Evolutionary conservation across 148 eudicot species (phyloP), one percentile per base, ranked within the genome.

Genomic region (Persicaria maculosa): DNA sequence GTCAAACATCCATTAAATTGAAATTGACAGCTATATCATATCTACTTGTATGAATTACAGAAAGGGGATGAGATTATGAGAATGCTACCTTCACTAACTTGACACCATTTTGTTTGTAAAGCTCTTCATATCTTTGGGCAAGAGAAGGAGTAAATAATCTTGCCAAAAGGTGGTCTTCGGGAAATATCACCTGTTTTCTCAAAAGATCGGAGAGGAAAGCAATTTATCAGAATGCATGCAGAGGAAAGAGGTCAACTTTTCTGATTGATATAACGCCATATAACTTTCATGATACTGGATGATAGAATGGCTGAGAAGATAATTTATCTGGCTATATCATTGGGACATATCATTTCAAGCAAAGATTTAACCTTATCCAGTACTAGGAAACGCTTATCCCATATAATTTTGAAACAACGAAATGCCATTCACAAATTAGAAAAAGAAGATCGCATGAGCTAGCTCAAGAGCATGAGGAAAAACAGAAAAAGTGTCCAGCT

Each of bases 101-200:
- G 77, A 96, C 97, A 16, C 99, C 97, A 74, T 86, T 85, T 58
- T 86, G 85, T 80, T 84, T 81, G 83, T 84, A 95, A 46, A 96
- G 87, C 52, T 86, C 78, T 84, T 96, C 99, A 68, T 90, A 92
- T 76, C 84, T 90, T 78, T 75, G 87, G 62, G 94, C 99, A 44
- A 96, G 88, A 16, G 97, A 89, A 25, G 99, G 88, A 68, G 99
- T 89, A 77, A 96, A 92, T 84, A 96, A 65, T 79, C 95, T 92
- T 77, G 80, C 83, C 84, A 96, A 77, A 68, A 96, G 89, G 81
- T 88, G 94, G 11, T 83, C 86, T 62, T 90, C 99, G 9, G 99
- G 99, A 84, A 92, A 90, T 68, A 92, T 81, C 19, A 96, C 74
- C 99, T 96, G 78, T 36, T 67, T 62, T 25, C 73, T 20, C 75